Evolutionary conservation across 2,329 filamentous ascomycete species (phyloP), one percentile per base, ranked within the genome.

Genomic region (Zelopaecilomyces penicillatus): DNA sequence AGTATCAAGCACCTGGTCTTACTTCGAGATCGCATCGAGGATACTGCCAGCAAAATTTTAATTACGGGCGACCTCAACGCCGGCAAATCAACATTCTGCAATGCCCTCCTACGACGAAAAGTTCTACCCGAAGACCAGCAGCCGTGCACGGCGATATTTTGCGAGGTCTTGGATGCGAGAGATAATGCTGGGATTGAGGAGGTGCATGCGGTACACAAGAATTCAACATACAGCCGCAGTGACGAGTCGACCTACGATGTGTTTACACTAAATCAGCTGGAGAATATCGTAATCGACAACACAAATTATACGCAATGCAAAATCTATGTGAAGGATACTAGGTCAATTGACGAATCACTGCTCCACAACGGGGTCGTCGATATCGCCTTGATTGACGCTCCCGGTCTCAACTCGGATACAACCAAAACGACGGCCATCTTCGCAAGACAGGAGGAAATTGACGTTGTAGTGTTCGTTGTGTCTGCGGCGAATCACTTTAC

Each of bases 401-500:
- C 93, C 2, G 93, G 93, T 30, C 74, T 98, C 43, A 98, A 98
- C 65, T 88, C 87, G 26, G 91, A 98, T 62, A 97, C 91, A 1
- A 82, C 95, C 38, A 95, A 97, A 69, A 98, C 93, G 0, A 98
- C 93, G 1, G 93, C 93, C 19, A 86, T 98, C 5, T 98, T 98
- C 64, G 93, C 93, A 27, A 78, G 93, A 46, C 93, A 98, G 61
- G 93, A 98, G 64, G 93, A 98, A 66, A 98, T 98, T 51, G 93
- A 98, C 56, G 93, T 98, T 0, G 93, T 98, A 1, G 90, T 98
- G 0, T 98, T 98, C 57, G 93, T 98, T 31, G 93, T 98, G 5
- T 96, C 90, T 8, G 93, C 93, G 3, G 89, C 91, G 28, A 98
- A 98, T 54, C 93, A 98, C 65, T 97, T 98, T 61, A 98, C 93